A percentile compares a stretch with the other conserved stretches of the same genome.
These are phyloP conservation scores for Hypoxylon sp. DNA, from an alignment of 2,329 filamentous ascomycete species.

Conservation along the genomic window DNA sequence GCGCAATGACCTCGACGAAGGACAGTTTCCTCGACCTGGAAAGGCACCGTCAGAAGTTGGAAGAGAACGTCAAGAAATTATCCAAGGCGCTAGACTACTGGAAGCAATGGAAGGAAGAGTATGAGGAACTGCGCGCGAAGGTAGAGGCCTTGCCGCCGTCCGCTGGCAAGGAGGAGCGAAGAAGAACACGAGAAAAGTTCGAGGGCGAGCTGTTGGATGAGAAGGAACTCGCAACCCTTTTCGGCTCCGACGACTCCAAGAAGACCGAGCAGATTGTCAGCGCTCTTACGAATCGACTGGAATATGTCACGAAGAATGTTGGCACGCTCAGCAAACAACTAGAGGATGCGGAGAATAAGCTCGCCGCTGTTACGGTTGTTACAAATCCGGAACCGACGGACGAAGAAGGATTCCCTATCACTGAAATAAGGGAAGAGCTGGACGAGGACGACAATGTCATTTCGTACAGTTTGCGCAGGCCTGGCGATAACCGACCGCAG, in stretches of 20 bases:
- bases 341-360: constrained; percentile 75
- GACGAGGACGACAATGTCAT: constrained; percentile 92
- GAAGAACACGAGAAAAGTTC: constrained; percentile 70
- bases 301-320: constrained; percentile 91
- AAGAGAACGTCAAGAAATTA: constrained; percentile 81
- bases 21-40: constrained; percentile 78
- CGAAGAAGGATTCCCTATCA: constrained; percentile 81
- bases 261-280: constrained; percentile 74
- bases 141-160: constrained; percentile 70
- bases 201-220: constrained; percentile 75
- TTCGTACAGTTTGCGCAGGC: constrained; percentile 74
- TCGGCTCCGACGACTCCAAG: constrained; percentile 62
- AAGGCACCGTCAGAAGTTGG: constrained; percentile 79
- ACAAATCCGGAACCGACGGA: constrained; percentile 73
- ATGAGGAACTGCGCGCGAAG: constrained; percentile 89
- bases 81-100: constrained; percentile 85
- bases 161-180: constrained; percentile 68
- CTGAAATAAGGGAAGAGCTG: constrained; percentile 91
- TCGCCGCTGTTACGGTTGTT: constrained; percentile 73
- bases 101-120: constrained; percentile 92
- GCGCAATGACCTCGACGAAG: constrained; percentile 58
- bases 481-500: constrained; percentile 76
- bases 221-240: constrained; percentile 69
- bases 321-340: constrained; percentile 72
- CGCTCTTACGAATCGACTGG: constrained; percentile 80